Evolutionary conservation across 2,329 filamentous ascomycete genomes (phyloP), one percentile per base, ranked within the genome.

Genomic region (Zelopaecilomyces penicillatus): DNA sequence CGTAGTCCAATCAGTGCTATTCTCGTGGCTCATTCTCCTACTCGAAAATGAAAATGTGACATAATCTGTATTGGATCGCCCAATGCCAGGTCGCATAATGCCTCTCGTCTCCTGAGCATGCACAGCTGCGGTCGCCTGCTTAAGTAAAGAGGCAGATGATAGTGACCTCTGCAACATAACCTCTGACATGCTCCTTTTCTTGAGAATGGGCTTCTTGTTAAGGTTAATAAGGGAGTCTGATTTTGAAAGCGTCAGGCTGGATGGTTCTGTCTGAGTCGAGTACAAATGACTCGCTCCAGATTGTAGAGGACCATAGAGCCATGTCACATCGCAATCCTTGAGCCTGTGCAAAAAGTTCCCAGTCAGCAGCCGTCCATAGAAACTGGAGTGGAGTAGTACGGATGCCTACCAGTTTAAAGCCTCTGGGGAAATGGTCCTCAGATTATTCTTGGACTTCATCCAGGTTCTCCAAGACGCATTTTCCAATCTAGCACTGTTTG

Each of bases 381-480:
- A 19, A 19, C 19, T 19, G 19, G 19, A 19, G 11, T 8, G 39
- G 19, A 31, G 19, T 39, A 8, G 34, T 12, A 10, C 45, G 38
- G 19, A 9, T 34, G 73, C 81, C 57, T 67, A 95, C 91, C 93
- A 98, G 66, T 97, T 95, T 45, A 98, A 71, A 2, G 84, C 87
- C 65, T 96, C 90, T 3, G 93, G 89, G 6, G 88, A 89, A 26
- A 97, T 81, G 0, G 91, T 97, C 60, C 81, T 83, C 40, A 97
- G 72, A 35, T 85, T 80, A 63, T 94, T 85, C 66, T 95, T 95
- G 40, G 85, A 76, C 66, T 97, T 97, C 61, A 87, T 85, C 93
- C 93, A 97, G 1, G 89, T 93, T 61, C 93, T 78, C 93, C 93
- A 98, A 0, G 89, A 95, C 3, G 93, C 93, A 65, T 98, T 97